Conservation (phyloP, 768 basidiomycete species). For the Suillus decipiens region DNA sequence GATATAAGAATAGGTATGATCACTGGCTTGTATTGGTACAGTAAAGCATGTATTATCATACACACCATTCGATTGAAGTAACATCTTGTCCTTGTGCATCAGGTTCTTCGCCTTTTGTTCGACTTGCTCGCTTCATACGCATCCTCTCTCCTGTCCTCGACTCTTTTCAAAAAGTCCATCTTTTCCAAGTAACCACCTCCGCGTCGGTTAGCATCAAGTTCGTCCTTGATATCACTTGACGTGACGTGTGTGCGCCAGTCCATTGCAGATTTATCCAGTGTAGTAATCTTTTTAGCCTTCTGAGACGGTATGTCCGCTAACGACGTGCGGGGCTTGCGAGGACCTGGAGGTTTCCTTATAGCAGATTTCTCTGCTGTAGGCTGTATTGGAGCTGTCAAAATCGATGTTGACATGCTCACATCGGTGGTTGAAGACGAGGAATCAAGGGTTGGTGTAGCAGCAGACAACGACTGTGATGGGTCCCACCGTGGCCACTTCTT, state of each 20-base stretch:
- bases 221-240: constrained; percentile 54
- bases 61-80: not conserved
- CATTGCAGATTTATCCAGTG: constrained; percentile 84
- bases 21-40: not conserved
- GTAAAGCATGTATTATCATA: constrained; percentile 3
- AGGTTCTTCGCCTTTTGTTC: constrained; percentile 48
- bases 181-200: constrained; percentile 84
- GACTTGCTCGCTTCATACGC: constrained; percentile 57
- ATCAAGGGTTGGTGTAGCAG: constrained; percentile 9
- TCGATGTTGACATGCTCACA: not conserved
- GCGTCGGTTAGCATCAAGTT: constrained; percentile 72
- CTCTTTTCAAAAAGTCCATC: constrained; percentile 78
- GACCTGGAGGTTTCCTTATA: constrained; percentile 52
- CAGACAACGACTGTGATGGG: constrained; percentile 10
- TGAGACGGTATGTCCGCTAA: constrained; percentile 55
- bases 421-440: constrained; percentile 9
- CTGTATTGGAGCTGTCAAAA: not conserved
- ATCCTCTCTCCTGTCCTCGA: constrained; percentile 70
- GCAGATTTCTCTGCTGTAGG: not conserved
- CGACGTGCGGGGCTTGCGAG: constrained; percentile 63
- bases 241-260: constrained; percentile 78
- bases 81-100: constrained; percentile 1
- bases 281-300: constrained; percentile 77
- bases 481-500: constrained; percentile 69
- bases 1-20: not conserved